phyloP scores from a whole-genome alignment of 106 monocot genomes.

The Alisma plantagoaquatica region DNA sequence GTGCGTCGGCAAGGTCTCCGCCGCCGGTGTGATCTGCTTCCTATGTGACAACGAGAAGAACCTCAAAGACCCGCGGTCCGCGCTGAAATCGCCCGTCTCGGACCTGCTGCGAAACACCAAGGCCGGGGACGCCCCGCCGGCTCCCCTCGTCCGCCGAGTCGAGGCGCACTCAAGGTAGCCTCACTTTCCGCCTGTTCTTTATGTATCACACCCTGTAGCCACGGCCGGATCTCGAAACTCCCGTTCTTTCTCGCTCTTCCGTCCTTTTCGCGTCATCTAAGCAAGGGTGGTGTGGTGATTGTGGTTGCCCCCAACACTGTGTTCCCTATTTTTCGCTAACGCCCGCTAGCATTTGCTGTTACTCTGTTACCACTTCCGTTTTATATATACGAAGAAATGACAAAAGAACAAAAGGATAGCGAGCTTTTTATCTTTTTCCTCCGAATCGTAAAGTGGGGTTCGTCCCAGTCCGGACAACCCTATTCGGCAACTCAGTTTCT shows the following conservation, averaged over 20 bases:
- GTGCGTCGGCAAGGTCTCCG: constrained; percentile 29
- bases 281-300: too few species aligned
- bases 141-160: constrained; percentile 24
- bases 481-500: too few species aligned
- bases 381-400: too few species aligned
- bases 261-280: not conserved
- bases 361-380: too few species aligned
- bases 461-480: too few species aligned
- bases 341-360: not conserved
- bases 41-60: constrained; percentile 26
- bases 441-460: too few species aligned
- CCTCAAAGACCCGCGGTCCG: constrained; percentile 22
- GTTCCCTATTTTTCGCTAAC: not conserved
- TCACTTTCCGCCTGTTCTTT: not conserved
- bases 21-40: constrained; percentile 53
- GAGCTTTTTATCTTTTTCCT: too few species aligned
- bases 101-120: constrained; percentile 27
- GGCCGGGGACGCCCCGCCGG: not conserved
- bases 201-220: not conserved
- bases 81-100: constrained; percentile 24
- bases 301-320: too few species aligned
- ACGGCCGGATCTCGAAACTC: too few species aligned
- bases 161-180: constrained; percentile 38
- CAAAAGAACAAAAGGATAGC: too few species aligned
- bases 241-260: not conserved